Evolutionary conservation across 371 early-diverging fungal genomes (phyloP).

Genomic region (Rhizomucor pusillus): DNA sequence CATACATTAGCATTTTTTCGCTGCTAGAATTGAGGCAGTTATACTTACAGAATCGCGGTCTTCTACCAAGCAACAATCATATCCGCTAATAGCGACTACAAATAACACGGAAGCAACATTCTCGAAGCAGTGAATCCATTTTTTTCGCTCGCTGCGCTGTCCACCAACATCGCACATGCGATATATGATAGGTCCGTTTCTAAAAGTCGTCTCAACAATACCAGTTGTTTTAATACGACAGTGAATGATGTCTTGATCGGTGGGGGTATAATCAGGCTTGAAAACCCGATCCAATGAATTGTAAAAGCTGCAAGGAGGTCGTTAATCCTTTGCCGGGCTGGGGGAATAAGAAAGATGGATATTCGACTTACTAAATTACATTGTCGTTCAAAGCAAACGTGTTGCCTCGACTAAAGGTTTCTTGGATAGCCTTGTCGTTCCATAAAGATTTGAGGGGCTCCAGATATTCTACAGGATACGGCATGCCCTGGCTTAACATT

Average conservation of each 20-base stretch:
- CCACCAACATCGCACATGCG: conserved; percentile 96
- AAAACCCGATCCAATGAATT: conserved; percentile 80
- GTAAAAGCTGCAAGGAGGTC: conserved; percentile 84
- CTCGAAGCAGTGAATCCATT: conserved; percentile 93
- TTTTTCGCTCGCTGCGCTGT: no score
- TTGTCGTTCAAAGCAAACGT: conserved; percentile 86
- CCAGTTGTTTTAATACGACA: conserved; percentile 51
- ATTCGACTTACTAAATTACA: conserved; percentile 62
- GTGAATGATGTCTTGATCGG: conserved; percentile 85
- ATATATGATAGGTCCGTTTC: conserved; percentile 76
- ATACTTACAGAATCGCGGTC: conserved; percentile 84
- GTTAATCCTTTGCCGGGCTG: background rate
- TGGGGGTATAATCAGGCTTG: conserved; percentile 70
- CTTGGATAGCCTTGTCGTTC: conserved; percentile 69
- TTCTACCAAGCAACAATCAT: conserved; percentile 93
- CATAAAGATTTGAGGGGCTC: conserved; percentile 74
- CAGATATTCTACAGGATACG: conserved; percentile 68
- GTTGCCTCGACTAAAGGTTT: conserved; percentile 60
- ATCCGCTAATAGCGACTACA: conserved; percentile 89
- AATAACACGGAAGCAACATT: conserved; percentile 93
- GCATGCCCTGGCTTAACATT: conserved; percentile 50
- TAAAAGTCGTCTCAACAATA: conserved; percentile 84
- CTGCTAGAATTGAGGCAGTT: conserved; percentile 25
- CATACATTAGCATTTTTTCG: background rate
- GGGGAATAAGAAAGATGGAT: background rate